A percentile compares a stretch with the other conserved stretches of the same genome.
phyloP scores from a whole-genome alignment of 768 basidiomycete species.

The Termitomyces sp. region DNA sequence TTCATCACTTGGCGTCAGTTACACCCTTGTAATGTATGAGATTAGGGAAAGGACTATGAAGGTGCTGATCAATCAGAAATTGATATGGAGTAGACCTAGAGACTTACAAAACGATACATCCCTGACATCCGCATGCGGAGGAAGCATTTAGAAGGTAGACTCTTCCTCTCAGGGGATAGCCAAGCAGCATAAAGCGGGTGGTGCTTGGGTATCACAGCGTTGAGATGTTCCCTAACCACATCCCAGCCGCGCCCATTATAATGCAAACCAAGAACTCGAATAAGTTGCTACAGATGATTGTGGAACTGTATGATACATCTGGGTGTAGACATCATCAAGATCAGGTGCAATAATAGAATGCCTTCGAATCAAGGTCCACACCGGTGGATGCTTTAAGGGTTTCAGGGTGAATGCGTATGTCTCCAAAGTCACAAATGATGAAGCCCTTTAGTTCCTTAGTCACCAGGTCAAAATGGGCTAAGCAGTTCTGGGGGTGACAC shows the following conservation, averaged over 20 bases:
- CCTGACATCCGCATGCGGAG: conserved; percentile 53
- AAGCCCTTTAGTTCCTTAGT: conserved; percentile 49
- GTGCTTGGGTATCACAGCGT: conserved; percentile 35
- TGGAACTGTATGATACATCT: conserved; percentile 57
- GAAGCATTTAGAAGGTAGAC: conserved; percentile 49
- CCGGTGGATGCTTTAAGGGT: conserved; percentile 46
- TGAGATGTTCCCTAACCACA: conserved; percentile 40
- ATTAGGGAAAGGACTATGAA: conserved; percentile 51
- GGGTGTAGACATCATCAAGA: conserved; percentile 49
- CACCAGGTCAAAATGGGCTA: conserved; percentile 44
- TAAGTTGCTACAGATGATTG: conserved; percentile 55
- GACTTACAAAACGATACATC: conserved; percentile 49
- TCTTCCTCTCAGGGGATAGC: conserved; percentile 42
- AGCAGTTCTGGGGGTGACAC: conserved; percentile 55
- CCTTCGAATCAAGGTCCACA: conserved; percentile 40
- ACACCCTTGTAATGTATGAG: conserved; percentile 44
- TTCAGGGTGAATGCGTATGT: conserved; percentile 44
- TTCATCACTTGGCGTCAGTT: background rate
- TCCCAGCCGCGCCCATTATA: conserved; percentile 51
- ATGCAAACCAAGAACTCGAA: conserved; percentile 51
- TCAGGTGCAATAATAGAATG: conserved; percentile 43
- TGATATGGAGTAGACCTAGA: background rate
- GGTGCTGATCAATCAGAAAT: conserved; percentile 29
- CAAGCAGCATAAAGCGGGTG: conserved; percentile 45
- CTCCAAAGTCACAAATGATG: conserved; percentile 54